Conservation (phyloP, 1,284 basidiomycete genomes). For the Mycena citricolor region DNA sequence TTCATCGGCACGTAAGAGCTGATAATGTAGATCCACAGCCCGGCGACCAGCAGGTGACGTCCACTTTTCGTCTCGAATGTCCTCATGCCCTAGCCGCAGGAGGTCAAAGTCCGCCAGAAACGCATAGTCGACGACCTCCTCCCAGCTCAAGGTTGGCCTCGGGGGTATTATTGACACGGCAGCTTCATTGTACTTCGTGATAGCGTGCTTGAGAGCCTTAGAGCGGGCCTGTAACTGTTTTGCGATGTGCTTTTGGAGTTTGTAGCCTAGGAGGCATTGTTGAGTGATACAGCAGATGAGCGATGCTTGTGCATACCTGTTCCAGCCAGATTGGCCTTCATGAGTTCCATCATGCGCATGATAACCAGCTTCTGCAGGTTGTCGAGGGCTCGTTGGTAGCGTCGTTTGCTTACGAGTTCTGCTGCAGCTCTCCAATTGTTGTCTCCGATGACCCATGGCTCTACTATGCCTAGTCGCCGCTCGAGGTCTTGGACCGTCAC, state of each 20-base stretch:
- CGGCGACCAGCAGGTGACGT: not conserved
- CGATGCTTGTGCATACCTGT: too few relatives aligned
- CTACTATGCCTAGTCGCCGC: conserved; percentile 22
- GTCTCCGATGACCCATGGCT: conserved; percentile 22
- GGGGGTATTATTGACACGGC: not conserved
- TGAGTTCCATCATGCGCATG: conserved; percentile 27
- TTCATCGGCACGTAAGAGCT: conserved; percentile 14
- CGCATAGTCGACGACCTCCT: conserved; percentile 9
- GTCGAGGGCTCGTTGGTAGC: conserved; percentile 27
- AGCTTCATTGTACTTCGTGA: conserved; percentile 6
- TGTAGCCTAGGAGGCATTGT: conserved; percentile 18
- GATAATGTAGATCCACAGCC: conserved; percentile 17
- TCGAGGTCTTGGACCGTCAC: conserved; percentile 27
- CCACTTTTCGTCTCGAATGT: conserved; percentile 8
- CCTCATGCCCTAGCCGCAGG: conserved; percentile 1
- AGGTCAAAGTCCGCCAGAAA: conserved; percentile 17
- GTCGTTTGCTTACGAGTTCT: conserved; percentile 15
- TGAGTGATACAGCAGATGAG: too few relatives aligned
- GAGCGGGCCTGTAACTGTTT: conserved; percentile 15
- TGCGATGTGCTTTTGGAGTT: conserved; percentile 11
- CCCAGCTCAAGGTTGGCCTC: conserved; percentile 2
- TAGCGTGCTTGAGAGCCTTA: conserved; percentile 1
- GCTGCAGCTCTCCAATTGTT: conserved; percentile 25
- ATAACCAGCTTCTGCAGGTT: conserved; percentile 26
- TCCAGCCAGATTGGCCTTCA: conserved; percentile 23